These are phyloP conservation scores for Boeremia exigua DNA, from an alignment of 2,329 filamentous ascomycete species.

Conservation along the genomic window DNA sequence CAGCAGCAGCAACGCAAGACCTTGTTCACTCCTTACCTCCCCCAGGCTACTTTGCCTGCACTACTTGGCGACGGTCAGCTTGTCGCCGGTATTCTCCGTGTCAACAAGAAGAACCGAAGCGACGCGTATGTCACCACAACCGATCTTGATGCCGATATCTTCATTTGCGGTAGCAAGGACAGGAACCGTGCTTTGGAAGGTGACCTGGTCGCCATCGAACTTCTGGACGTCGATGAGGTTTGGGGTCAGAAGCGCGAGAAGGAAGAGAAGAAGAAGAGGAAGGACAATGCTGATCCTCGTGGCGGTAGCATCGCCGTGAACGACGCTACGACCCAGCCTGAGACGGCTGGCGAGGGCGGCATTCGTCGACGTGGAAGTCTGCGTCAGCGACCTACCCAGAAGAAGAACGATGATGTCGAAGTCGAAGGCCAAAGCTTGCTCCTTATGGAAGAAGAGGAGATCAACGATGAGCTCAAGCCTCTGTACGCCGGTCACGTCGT, in stretches of 20 bases:
- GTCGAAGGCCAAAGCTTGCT: slow-evolving; percentile 97
- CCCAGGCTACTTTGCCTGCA: slow-evolving; percentile 90
- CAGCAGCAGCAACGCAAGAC: slow-evolving; percentile 97
- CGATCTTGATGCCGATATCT: slow-evolving; percentile 97
- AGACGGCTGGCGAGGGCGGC: slow-evolving; percentile 75
- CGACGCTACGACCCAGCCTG: slow-evolving; percentile 62
- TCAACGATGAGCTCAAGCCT: slow-evolving; percentile 97
- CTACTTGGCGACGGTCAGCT: slow-evolving; percentile 90
- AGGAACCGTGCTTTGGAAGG: slow-evolving; percentile 96
- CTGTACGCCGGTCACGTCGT: slow-evolving; percentile 97
- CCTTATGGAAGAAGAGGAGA: slow-evolving; percentile 97
- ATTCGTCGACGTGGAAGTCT: slow-evolving; percentile 93
- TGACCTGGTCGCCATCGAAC: slow-evolving; percentile 92
- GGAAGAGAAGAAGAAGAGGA: slow-evolving; percentile 99
- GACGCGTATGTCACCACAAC: slow-evolving; percentile 96
- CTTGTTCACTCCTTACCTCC: slow-evolving; percentile 95
- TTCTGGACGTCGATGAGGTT: slow-evolving; percentile 96
- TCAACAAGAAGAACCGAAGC: slow-evolving; percentile 99
- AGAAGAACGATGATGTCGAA: slow-evolving; percentile 99
- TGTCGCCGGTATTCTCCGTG: slow-evolving; percentile 92
- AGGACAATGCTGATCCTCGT: slow-evolving; percentile 94
- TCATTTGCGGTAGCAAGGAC: slow-evolving; percentile 99
- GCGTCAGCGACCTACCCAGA: slow-evolving; percentile 94
- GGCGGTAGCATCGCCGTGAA: slow-evolving; percentile 76
- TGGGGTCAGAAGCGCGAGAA: slow-evolving; percentile 99